A percentile compares a stretch with the other conserved stretches of the same genome.
These are phyloP conservation scores for Pyrenochaeta sp. DNA, from an alignment of 2,329 filamentous ascomycete genomes.

Conservation along the genomic window DNA sequence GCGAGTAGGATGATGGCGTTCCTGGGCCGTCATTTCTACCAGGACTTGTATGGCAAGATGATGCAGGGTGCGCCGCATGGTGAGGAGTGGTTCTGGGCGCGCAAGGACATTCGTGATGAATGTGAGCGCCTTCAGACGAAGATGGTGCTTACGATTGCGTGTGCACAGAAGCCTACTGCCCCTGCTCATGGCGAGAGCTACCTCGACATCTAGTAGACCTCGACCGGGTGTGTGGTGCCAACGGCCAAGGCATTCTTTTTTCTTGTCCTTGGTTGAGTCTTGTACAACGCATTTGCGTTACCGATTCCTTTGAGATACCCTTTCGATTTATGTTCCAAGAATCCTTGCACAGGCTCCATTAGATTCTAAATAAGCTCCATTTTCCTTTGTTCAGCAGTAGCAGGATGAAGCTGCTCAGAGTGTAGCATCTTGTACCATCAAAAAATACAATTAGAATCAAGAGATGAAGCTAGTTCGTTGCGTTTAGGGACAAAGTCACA, in stretches of 20 bases:
- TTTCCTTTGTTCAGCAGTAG: background rate
- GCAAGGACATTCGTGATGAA: conserved; percentile 31
- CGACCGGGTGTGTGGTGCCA: background rate
- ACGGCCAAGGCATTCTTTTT: background rate
- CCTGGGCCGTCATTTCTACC: conserved; percentile 37
- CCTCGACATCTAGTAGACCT: conserved; percentile 21
- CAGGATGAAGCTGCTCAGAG: too few species aligned
- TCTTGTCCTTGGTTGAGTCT: background rate
- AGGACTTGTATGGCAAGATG: conserved; percentile 32
- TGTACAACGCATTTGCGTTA: background rate
- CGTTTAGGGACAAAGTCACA: too few species aligned
- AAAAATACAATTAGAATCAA: too few species aligned
- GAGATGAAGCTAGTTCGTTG: too few species aligned
- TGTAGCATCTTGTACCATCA: too few species aligned
- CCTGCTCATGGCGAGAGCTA: conserved; percentile 21
- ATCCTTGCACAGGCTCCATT: background rate
- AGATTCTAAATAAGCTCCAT: background rate
- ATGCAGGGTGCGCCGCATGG: conserved; percentile 21
- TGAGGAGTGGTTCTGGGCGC: conserved; percentile 39
- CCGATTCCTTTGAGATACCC: background rate
- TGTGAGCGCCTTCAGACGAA: conserved; percentile 36
- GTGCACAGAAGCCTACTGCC: conserved; percentile 28
- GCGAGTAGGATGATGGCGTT: conserved; percentile 37
- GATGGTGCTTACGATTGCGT: conserved; percentile 37
- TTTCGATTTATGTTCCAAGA: background rate